These are phyloP conservation scores for Coemansia sp. DNA, from an alignment of 192 early-diverging fungal genomes.

Conservation along the genomic window DNA sequence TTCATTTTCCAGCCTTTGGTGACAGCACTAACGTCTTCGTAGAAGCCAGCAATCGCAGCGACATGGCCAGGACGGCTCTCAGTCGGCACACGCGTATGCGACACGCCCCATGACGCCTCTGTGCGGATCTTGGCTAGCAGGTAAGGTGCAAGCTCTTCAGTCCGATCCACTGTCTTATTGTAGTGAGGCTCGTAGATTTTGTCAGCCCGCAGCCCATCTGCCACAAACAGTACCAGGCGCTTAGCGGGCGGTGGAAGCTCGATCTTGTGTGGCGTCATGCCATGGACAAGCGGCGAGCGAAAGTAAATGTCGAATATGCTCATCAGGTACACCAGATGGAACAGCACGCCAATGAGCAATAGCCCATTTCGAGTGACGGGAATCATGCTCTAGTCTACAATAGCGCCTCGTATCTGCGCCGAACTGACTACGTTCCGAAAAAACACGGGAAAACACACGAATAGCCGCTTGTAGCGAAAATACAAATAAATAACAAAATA, in stretches of 20 bases:
- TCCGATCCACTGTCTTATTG: slow-evolving; percentile 36
- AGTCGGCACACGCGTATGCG: slow-evolving; percentile 93
- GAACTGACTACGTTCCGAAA: neutral
- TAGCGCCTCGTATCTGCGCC: neutral
- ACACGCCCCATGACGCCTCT: slow-evolving; percentile 78
- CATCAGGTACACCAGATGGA: slow-evolving; percentile 88
- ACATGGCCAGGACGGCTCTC: slow-evolving; percentile 97
- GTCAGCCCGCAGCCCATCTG: slow-evolving; percentile 93
- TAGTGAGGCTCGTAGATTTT: slow-evolving; percentile 82
- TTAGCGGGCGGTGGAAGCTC: slow-evolving; percentile 75
- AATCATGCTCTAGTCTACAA: slow-evolving; percentile 29
- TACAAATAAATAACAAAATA: neutral
- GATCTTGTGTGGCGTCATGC: slow-evolving; percentile 86
- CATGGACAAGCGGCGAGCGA: slow-evolving; percentile 96
- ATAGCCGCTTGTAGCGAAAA: neutral
- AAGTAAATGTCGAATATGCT: slow-evolving; percentile 99
- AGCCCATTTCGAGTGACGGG: slow-evolving; percentile 57
- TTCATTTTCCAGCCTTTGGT: slow-evolving; percentile 98
- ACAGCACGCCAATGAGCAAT: slow-evolving; percentile 83
- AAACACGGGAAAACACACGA: too few species aligned
- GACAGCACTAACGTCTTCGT: slow-evolving; percentile 98
- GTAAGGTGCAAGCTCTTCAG: slow-evolving; percentile 57
- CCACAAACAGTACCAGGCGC: slow-evolving; percentile 87
- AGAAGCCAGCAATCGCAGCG: slow-evolving; percentile 97
- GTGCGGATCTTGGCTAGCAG: slow-evolving; percentile 63